Conservation (phyloP, 176 grass and related monocot species). For the Avena eriantha region DNA sequence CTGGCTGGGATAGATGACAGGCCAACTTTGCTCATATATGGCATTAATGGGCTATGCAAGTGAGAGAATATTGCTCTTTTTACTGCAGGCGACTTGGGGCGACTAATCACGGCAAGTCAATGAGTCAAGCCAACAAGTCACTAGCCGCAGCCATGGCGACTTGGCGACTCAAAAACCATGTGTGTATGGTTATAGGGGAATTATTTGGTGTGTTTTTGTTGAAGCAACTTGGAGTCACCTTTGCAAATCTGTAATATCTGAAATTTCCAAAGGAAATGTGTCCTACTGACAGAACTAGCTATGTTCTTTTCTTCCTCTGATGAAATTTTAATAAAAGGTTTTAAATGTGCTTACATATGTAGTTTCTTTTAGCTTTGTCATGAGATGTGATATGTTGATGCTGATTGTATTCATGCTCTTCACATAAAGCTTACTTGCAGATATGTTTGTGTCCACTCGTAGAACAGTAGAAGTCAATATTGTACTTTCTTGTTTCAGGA, state of each 20-base stretch:
- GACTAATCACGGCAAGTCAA: no score
- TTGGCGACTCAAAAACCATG: no score
- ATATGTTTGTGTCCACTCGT: background rate
- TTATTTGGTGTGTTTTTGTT: constrained; percentile 36
- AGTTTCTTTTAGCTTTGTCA: background rate
- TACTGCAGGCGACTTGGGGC: no score
- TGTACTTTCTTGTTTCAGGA: constrained; percentile 51
- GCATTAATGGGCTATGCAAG: no score
- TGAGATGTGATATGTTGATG: constrained; percentile 11
- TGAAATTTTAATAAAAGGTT: background rate
- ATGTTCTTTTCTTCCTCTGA: constrained; percentile 16
- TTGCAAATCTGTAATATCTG: constrained; percentile 6
- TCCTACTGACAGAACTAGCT: background rate
- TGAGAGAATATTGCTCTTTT: no score
- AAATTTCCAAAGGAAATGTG: background rate
- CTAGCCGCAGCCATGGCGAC: no score
- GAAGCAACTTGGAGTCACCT: background rate
- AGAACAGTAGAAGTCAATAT: constrained; percentile 15
- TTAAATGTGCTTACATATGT: constrained; percentile 7
- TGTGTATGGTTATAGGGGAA: background rate
- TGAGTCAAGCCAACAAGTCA: no score
- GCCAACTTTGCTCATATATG: no score
- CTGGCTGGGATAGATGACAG: no score
- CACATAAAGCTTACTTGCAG: constrained; percentile 32
- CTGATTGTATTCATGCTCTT: constrained; percentile 30